These are phyloP conservation scores for Blastocystis sp. DNA, from an alignment of 352 stramenopile genomes.

Conservation along the genomic window DNA sequence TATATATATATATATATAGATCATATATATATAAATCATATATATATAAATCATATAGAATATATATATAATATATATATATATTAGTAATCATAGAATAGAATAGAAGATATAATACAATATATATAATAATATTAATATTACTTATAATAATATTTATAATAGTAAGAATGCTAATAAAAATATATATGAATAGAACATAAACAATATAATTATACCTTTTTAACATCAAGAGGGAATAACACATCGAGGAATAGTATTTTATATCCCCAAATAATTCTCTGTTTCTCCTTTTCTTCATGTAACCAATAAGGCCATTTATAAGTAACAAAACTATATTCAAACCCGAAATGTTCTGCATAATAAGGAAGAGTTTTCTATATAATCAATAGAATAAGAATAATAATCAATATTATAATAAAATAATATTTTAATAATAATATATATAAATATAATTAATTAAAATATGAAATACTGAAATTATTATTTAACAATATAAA, in stretches of 20 bases:
- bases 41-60: too few relatives aligned
- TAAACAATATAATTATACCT: conserved; percentile 51
- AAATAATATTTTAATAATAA: background rate
- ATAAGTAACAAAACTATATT: conserved; percentile 97
- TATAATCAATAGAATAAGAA: background rate
- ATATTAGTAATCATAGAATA: conserved; percentile 7
- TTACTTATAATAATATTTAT: too few relatives aligned
- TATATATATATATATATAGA: too few relatives aligned
- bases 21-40: too few relatives aligned
- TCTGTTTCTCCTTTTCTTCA: conserved; percentile 92
- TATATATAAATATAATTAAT: background rate
- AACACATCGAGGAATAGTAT: conserved; percentile 99
- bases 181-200: too few relatives aligned
- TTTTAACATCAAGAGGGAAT: conserved; percentile 90
- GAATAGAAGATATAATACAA: too few relatives aligned
- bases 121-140: too few relatives aligned
- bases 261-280: conserved; percentile 99
- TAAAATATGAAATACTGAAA: background rate
- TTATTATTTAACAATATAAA: background rate
- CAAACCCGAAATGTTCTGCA: conserved; percentile 55
- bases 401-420: background rate
- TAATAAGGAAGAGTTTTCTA: conserved; percentile 23
- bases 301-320: conserved; percentile 97
- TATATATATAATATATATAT: too few relatives aligned
- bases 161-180: too few relatives aligned